Evolutionary conservation across 305 asterid genomes (phyloP).

Genomic region (Fraxinus dipetala): DNA sequence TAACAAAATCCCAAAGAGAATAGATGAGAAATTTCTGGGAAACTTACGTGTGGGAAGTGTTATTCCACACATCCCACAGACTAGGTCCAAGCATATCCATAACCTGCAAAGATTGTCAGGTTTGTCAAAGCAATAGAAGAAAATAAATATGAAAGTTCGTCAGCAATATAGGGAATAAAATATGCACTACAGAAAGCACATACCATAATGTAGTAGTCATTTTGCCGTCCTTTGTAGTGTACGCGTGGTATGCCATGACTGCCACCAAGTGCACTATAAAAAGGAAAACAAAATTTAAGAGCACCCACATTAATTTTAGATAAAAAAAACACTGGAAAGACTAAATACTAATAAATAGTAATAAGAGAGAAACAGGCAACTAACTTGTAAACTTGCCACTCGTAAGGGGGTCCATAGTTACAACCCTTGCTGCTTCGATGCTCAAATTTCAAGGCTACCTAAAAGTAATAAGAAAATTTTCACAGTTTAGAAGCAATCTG

Average conservation of each 20-base stretch:
- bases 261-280: slow-evolving; percentile 60
- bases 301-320: background rate
- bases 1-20: background rate
- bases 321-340: background rate
- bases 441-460: slow-evolving; percentile 85
- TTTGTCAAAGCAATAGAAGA: background rate
- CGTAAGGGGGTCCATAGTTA: slow-evolving; percentile 63
- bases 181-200: background rate
- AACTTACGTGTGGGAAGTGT: slow-evolving; percentile 61
- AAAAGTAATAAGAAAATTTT: slow-evolving; percentile 8
- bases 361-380: slow-evolving; percentile 1
- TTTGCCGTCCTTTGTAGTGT: slow-evolving; percentile 69
- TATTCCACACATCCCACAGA: slow-evolving; percentile 80
- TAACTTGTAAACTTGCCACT: slow-evolving; percentile 79
- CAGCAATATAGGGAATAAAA: background rate
- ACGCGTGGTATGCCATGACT: slow-evolving; percentile 80
- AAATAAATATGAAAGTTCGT: background rate
- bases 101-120: slow-evolving; percentile 47
- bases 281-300: background rate
- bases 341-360: background rate
- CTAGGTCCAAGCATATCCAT: slow-evolving; percentile 89
- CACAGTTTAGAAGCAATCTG: background rate
- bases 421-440: slow-evolving; percentile 73
- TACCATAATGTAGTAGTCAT: slow-evolving; percentile 70
- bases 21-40: background rate